These are phyloP conservation scores for Plectranthus barbatus DNA, from an alignment of 257 asterid species.

Conservation along the genomic window DNA sequence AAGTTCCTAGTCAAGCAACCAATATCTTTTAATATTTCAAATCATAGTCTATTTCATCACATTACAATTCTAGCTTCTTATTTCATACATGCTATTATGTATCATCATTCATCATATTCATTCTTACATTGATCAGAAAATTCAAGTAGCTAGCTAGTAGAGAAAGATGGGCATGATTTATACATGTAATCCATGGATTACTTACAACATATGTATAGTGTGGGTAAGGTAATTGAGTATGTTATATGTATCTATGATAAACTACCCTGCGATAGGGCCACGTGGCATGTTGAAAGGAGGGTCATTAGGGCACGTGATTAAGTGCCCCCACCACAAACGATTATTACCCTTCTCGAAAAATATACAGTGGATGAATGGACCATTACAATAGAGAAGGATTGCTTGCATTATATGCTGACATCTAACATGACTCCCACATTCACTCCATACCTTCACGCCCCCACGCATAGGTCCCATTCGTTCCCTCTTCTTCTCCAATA, in stretches of 20 bases:
- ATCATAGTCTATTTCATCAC: no score
- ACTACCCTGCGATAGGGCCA: slow-evolving; percentile 30
- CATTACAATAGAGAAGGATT: slow-evolving; percentile 13
- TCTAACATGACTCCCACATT: slow-evolving; percentile 39
- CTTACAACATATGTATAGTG: no score
- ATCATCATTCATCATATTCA: background rate
- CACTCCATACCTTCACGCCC: slow-evolving; percentile 26
- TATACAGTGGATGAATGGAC: slow-evolving; percentile 21
- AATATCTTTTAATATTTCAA: background rate
- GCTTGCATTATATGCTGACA: slow-evolving; percentile 32
- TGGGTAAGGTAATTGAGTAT: background rate
- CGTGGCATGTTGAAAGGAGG: slow-evolving; percentile 50
- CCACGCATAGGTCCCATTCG: slow-evolving; percentile 38
- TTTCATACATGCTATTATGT: background rate
- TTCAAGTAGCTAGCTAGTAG: no score
- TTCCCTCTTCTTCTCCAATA: slow-evolving; percentile 15
- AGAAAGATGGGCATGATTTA: no score
- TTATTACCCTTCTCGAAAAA: background rate
- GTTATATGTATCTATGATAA: no score
- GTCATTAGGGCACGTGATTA: slow-evolving; percentile 54
- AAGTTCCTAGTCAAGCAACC: slow-evolving; percentile 23
- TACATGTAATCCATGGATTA: no score
- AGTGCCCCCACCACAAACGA: slow-evolving; percentile 25
- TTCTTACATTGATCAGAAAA: no score
- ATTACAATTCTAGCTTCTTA: background rate